Evolutionary conservation across 2,329 filamentous ascomycete species (phyloP).

Genomic region (Ciborinia camelliae): DNA sequence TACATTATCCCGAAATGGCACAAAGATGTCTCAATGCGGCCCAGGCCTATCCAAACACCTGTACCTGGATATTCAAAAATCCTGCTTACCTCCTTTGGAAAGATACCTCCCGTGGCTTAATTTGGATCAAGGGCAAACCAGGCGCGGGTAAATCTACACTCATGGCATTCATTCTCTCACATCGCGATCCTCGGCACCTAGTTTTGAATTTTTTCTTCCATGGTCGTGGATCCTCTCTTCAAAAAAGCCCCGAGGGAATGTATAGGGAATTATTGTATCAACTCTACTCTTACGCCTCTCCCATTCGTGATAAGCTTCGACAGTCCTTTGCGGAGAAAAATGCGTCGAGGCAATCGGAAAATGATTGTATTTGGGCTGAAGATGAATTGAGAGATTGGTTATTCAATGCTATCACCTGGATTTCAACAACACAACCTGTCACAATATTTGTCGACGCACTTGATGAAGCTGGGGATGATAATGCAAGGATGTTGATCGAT

Average conservation of each 20-base stretch:
- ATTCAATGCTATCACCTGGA: neutral
- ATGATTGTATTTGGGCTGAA: constrained; percentile 17
- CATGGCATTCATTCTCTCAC: constrained; percentile 38
- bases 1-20: constrained; percentile 37
- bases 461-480: constrained; percentile 21
- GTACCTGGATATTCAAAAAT: constrained; percentile 38
- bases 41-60: constrained; percentile 33
- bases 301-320: neutral
- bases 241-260: constrained; percentile 39
- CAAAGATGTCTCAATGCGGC: constrained; percentile 33
- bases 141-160: constrained; percentile 44
- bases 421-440: constrained; percentile 6
- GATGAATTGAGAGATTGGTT: constrained; percentile 18
- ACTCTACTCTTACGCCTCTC: constrained; percentile 17
- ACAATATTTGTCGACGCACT: constrained; percentile 23
- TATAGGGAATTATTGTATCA: constrained; percentile 39
- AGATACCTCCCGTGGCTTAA: constrained; percentile 24
- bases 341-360: neutral
- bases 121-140: constrained; percentile 44
- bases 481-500: constrained; percentile 11
- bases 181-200: neutral
- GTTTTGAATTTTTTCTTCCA: constrained; percentile 40
- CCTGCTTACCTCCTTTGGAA: constrained; percentile 32
- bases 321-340: neutral
- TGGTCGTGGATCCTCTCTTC: constrained; percentile 35